Evolutionary conservation across 345 rosid genomes (phyloP).

Genomic region (Sapria himalayana): DNA sequence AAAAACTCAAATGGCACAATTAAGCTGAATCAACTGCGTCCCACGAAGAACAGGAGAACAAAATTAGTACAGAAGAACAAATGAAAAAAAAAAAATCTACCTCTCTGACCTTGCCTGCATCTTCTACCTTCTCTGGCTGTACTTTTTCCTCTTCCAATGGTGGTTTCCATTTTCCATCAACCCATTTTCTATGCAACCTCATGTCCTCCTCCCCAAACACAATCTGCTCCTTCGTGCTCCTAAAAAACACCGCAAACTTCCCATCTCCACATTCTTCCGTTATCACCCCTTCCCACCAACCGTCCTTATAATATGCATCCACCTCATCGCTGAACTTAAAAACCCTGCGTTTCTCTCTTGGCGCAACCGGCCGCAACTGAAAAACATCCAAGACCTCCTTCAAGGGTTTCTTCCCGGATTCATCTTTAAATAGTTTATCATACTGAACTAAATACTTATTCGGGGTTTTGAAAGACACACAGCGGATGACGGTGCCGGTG

Average conservation of each 20-base stretch:
- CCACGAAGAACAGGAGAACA: too few relatives aligned
- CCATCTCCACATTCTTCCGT: slow-evolving; percentile 30
- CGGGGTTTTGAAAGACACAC: slow-evolving; percentile 11
- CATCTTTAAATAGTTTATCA: slow-evolving; percentile 27
- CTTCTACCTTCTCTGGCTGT: slow-evolving; percentile 4
- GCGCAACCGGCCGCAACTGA: slow-evolving; percentile 34
- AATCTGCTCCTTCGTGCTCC: slow-evolving; percentile 32
- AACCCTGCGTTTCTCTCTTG: slow-evolving; percentile 24
- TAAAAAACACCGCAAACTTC: slow-evolving; percentile 38
- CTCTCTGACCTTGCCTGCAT: slow-evolving; percentile 7
- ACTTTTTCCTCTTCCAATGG: slow-evolving; percentile 17
- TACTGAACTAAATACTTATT: slow-evolving; percentile 24
- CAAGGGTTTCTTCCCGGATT: slow-evolving; percentile 21
- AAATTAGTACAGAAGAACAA: too few relatives aligned
- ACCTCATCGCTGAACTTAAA: slow-evolving; percentile 37
- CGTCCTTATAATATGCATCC: slow-evolving; percentile 46
- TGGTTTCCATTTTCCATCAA: slow-evolving; percentile 40
- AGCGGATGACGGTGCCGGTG: slow-evolving; percentile 23
- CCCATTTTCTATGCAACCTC: slow-evolving; percentile 62
- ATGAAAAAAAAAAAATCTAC: slow-evolving; percentile 5
- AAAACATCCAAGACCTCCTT: slow-evolving; percentile 16
- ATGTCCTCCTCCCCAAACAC: slow-evolving; percentile 22
- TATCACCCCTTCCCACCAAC: slow-evolving; percentile 87
- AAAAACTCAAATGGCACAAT: too few relatives aligned
- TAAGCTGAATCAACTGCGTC: too few relatives aligned